These are phyloP conservation scores for Carex kokanica DNA, from an alignment of 176 grass and related monocot species.

Conservation along the genomic window DNA sequence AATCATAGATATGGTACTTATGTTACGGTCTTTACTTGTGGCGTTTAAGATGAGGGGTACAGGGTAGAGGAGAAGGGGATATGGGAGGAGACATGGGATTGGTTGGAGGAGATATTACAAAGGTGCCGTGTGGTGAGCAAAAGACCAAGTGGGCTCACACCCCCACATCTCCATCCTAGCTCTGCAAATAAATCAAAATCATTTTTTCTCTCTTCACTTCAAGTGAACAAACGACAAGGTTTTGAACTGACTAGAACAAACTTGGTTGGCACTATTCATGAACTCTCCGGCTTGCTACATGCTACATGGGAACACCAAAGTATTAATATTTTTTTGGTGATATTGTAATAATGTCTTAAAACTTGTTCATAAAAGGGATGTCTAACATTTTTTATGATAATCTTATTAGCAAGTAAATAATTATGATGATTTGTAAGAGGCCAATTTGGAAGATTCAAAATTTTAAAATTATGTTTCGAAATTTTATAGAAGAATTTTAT, in stretches of 20 bases:
- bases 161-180: not conserved
- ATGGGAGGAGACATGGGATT: conserved; percentile 63
- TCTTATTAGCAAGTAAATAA: not conserved
- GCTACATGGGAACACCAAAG: not conserved
- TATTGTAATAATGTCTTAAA: not conserved
- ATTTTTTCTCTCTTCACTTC: not conserved
- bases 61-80: conserved; percentile 31
- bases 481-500: not conserved
- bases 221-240: not conserved
- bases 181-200: not conserved
- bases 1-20: not conserved
- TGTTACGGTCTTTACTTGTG: not conserved
- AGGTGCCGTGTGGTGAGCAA: conserved; percentile 26
- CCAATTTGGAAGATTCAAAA: not conserved
- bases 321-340: not conserved
- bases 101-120: conserved; percentile 68
- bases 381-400: not conserved
- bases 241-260: not conserved
- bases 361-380: not conserved
- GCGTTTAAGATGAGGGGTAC: not conserved
- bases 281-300: not conserved
- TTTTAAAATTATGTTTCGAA: not conserved
- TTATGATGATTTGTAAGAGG: not conserved
- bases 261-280: not conserved
- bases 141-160: conserved; percentile 13